A percentile compares a stretch with the other conserved stretches of the same genome.
phyloP scores from a whole-genome alignment of 106 monocot genomes.

The Chionographis japonica region DNA sequence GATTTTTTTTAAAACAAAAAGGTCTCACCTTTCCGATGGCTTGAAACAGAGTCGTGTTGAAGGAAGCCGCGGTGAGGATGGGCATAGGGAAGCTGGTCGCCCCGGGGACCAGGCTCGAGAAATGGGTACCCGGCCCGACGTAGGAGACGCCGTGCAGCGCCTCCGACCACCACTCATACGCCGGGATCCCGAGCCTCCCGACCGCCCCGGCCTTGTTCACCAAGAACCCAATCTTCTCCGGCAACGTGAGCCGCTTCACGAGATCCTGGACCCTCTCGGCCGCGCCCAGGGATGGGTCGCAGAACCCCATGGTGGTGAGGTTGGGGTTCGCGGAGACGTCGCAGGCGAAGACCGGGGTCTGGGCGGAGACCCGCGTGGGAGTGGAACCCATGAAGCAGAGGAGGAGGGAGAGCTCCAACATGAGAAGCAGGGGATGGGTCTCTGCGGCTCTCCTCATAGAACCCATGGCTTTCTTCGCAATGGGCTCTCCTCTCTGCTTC shows the following conservation, averaged over 20 bases:
- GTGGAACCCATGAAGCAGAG: background rate
- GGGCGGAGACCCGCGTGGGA: background rate
- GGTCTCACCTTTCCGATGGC: conserved; percentile 62
- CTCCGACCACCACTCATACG: conserved; percentile 86
- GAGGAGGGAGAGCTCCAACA: conserved; percentile 1
- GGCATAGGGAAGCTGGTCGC: conserved; percentile 73
- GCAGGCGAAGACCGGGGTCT: conserved; percentile 57
- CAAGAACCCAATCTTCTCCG: conserved; percentile 58
- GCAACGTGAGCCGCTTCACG: conserved; percentile 48
- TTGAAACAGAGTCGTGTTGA: conserved; percentile 57
- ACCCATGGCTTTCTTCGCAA: background rate
- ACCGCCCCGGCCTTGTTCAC: conserved; percentile 48
- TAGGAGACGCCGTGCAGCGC: conserved; percentile 76
- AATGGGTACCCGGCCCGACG: conserved; percentile 58
- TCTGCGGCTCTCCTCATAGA: no score
- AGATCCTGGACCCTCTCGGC: conserved; percentile 38
- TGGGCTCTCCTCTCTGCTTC: no score
- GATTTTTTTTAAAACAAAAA: no score
- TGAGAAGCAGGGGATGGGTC: background rate
- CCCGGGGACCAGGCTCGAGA: conserved; percentile 50
- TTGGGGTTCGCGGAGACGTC: conserved; percentile 34
- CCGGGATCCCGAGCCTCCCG: conserved; percentile 54
- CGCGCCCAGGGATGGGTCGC: conserved; percentile 28
- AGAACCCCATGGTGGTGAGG: conserved; percentile 33
- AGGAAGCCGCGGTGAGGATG: conserved; percentile 72